A percentile compares a stretch with the other conserved stretches of the same genome.
These are phyloP conservation scores for Cyclostephanos tholiformis DNA, from an alignment of 108 stramenopile species.

Conservation along the genomic window DNA sequence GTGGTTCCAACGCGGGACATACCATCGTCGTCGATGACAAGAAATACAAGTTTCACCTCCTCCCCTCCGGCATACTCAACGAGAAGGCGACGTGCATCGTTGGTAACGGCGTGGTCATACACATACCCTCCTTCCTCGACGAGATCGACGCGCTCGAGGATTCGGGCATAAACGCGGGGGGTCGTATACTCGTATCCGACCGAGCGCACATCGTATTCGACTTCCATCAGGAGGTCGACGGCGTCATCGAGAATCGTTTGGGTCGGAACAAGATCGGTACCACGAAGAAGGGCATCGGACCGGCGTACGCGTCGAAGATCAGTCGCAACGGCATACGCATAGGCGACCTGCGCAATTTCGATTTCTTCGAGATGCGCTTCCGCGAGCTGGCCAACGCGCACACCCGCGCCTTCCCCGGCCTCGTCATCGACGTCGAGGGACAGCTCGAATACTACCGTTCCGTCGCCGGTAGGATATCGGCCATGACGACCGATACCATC, in stretches of 20 bases:
- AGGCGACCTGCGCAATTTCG: slow-evolving; percentile 85
- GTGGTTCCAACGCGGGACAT: slow-evolving; percentile 97
- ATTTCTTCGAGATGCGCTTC: slow-evolving; percentile 90
- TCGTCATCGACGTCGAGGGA: slow-evolving; percentile 90
- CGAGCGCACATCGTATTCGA: slow-evolving; percentile 98
- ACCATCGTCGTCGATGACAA: slow-evolving; percentile 94
- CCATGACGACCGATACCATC: slow-evolving; percentile 94
- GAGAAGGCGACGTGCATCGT: slow-evolving; percentile 88
- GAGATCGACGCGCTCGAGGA: slow-evolving; percentile 86
- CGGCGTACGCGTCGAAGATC: slow-evolving; percentile 97
- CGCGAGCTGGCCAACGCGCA: slow-evolving; percentile 72
- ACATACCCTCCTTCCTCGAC: slow-evolving; percentile 91
- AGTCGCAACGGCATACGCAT: slow-evolving; percentile 98
- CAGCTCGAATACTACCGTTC: slow-evolving; percentile 89
- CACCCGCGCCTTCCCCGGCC: slow-evolving; percentile 67
- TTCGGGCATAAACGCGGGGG: slow-evolving; percentile 77
- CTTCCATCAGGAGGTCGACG: slow-evolving; percentile 97
- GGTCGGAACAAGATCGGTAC: slow-evolving; percentile 96
- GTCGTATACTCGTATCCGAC: slow-evolving; percentile 92
- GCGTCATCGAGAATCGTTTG: slow-evolving; percentile 69
- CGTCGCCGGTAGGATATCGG: slow-evolving; percentile 63
- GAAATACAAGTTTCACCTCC: slow-evolving; percentile 99
- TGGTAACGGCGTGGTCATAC: slow-evolving; percentile 98
- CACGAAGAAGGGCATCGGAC: slow-evolving; percentile 98
- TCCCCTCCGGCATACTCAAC: slow-evolving; percentile 97